Conservation (phyloP, 768 basidiomycete species). For the Mycena floridula region DNA sequence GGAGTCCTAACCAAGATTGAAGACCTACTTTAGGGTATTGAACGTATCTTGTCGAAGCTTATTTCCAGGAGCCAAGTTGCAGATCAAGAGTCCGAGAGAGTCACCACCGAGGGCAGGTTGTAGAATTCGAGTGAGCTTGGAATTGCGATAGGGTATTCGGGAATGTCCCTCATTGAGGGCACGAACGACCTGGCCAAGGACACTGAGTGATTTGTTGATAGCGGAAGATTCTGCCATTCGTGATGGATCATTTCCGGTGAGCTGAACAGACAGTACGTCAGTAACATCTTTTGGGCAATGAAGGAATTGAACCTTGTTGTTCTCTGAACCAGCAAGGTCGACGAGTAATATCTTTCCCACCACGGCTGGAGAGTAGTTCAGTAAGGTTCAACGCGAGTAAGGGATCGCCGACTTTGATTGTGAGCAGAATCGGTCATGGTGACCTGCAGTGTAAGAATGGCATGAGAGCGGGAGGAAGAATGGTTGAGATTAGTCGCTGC, state of each 20-base stretch:
- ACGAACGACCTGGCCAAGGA: constrained; percentile 83
- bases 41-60: constrained; percentile 85
- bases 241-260: constrained; percentile 82
- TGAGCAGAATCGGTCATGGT: constrained; percentile 46
- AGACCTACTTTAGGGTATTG: constrained; percentile 79
- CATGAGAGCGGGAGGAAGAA: constrained; percentile 84
- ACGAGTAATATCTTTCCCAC: constrained; percentile 81
- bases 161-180: constrained; percentile 69
- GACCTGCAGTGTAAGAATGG: constrained; percentile 72
- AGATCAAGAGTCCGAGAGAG: constrained; percentile 75
- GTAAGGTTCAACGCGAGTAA: too few species aligned
- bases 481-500: constrained; percentile 84
- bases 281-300: neutral
- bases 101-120: constrained; percentile 88
- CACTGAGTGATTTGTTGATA: constrained; percentile 86
- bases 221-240: constrained; percentile 86
- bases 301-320: constrained; percentile 64
- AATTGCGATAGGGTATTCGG: constrained; percentile 86
- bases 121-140: constrained; percentile 81
- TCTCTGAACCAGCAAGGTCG: constrained; percentile 88
- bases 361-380: constrained; percentile 39
- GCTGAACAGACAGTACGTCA: constrained; percentile 21
- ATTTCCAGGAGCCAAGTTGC: constrained; percentile 78
- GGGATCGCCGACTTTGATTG: constrained; percentile 53
- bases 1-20: neutral